phyloP scores from a whole-genome alignment of 2,329 filamentous ascomycete species.

The Tympanopsis confertula region DNA sequence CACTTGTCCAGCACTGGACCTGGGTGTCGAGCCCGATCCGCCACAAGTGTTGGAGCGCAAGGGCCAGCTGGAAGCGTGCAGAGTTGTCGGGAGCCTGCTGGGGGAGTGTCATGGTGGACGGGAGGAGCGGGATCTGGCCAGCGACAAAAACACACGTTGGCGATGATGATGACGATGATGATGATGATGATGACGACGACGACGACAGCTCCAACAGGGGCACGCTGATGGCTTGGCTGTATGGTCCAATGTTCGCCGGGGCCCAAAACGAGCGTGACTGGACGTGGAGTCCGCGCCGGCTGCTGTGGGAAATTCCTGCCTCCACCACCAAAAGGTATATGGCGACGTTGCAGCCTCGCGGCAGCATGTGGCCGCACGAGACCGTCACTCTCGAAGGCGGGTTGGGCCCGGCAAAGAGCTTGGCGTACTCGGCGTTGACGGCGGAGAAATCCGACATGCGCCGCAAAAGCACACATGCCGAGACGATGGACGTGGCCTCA shows the following conservation, averaged over 20 bases:
- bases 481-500: constrained; percentile 32
- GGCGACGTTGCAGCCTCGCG: constrained; percentile 43
- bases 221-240: constrained; percentile 73
- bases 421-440: constrained; percentile 67
- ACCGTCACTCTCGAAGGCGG: constrained; percentile 80
- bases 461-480: constrained; percentile 58
- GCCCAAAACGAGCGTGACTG: constrained; percentile 95
- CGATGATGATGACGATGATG: constrained; percentile 16
- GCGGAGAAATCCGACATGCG: constrained; percentile 68
- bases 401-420: constrained; percentile 65
- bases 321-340: constrained; percentile 36
- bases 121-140: constrained; percentile 82
- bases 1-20: constrained; percentile 65
- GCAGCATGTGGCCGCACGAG: constrained; percentile 59
- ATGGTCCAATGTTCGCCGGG: constrained; percentile 92
- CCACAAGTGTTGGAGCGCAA: constrained; percentile 83
- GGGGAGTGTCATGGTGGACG: constrained; percentile 62
- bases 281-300: constrained; percentile 64
- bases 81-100: constrained; percentile 14
- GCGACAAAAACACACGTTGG: constrained; percentile 51
- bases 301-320: not conserved
- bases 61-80: constrained; percentile 46
- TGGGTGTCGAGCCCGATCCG: constrained; percentile 64
- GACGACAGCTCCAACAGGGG: constrained; percentile 20
- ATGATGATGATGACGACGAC: constrained; percentile 3